Evolutionary conservation across 768 basidiomycete species (phyloP).

Genomic region (Termitomyces sp.): DNA sequence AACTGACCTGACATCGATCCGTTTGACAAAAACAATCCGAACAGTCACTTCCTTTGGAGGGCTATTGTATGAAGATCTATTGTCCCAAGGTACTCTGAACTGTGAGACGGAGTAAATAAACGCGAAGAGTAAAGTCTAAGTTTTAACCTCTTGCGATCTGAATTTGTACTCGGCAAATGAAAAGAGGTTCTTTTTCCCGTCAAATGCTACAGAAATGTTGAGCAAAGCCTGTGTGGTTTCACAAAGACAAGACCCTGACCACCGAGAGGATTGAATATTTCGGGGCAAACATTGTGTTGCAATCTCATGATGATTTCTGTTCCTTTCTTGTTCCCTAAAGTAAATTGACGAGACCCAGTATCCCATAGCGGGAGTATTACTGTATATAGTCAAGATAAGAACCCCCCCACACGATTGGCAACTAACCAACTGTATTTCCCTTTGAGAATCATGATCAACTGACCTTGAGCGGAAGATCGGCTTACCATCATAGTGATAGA

Average conservation of each 20-base stretch:
- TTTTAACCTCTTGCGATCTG: conserved; percentile 17
- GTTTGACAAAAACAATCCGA: conserved; percentile 23
- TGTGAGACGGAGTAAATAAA: conserved; percentile 3
- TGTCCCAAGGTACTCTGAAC: conserved; percentile 23
- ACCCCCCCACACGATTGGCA: background rate
- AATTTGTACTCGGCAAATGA: conserved; percentile 22
- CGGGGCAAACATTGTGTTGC: conserved; percentile 20
- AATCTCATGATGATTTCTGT: conserved; percentile 30
- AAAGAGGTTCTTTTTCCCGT: conserved; percentile 33
- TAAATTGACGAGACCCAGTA: conserved; percentile 13
- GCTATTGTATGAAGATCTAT: background rate
- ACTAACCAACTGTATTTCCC: conserved; percentile 7
- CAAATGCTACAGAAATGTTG: conserved; percentile 22
- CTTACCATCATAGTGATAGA: conserved; percentile 26
- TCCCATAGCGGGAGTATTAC: conserved; percentile 23
- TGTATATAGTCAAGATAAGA: conserved; percentile 1
- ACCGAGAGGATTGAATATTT: conserved; percentile 24
- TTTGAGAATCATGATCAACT: background rate
- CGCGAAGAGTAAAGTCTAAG: background rate
- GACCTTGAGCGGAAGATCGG: background rate
- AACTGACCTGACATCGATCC: conserved; percentile 21
- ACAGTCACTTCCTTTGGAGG: conserved; percentile 18
- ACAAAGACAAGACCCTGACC: conserved; percentile 17
- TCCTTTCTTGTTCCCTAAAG: conserved; percentile 24
- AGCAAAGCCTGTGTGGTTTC: background rate